Percentiles rank a stretch among this genome's conserved stretches.
Conservation (phyloP, 495 filamentous ascomycete genomes). For the Hypoxylon fragiforme region DNA sequence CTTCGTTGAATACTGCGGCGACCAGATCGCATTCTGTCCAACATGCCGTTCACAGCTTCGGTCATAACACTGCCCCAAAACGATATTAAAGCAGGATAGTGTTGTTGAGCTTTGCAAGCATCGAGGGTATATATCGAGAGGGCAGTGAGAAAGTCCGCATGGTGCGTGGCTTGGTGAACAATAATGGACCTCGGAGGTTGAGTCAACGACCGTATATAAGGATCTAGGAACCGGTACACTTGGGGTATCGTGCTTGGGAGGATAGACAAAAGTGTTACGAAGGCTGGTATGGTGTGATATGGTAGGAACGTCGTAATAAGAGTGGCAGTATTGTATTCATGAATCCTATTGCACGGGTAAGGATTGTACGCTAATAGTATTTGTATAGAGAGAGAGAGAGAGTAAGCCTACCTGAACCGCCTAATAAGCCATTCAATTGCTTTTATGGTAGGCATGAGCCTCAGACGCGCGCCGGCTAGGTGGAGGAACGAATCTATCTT, state of each 20-base stretch:
- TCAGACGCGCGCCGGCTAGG: conserved; percentile 71
- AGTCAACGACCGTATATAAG: conserved; percentile 74
- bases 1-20: conserved; percentile 65
- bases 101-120: conserved; percentile 64
- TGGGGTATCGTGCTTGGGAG: conserved; percentile 70
- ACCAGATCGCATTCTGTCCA: conserved; percentile 74
- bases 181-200: conserved; percentile 78
- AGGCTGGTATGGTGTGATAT: conserved; percentile 81
- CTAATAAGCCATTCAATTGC: conserved; percentile 93
- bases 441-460: conserved; percentile 83
- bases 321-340: conserved; percentile 82
- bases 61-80: conserved; percentile 88
- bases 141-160: conserved; percentile 65
- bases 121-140: conserved; percentile 76
- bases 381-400: neutral
- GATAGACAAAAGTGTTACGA: conserved; percentile 79
- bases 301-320: conserved; percentile 89
- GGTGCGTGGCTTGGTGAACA: conserved; percentile 76
- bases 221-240: conserved; percentile 80
- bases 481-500: conserved; percentile 80
- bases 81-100: conserved; percentile 73
- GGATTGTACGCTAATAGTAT: neutral
- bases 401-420: conserved; percentile 71
- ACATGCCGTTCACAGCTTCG: conserved; percentile 77
- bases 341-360: conserved; percentile 65